A percentile compares a stretch with the other conserved stretches of the same genome.
phyloP scores from a whole-genome alignment of 169 alveolate genomes.

The Hepatocystis sp. region DNA sequence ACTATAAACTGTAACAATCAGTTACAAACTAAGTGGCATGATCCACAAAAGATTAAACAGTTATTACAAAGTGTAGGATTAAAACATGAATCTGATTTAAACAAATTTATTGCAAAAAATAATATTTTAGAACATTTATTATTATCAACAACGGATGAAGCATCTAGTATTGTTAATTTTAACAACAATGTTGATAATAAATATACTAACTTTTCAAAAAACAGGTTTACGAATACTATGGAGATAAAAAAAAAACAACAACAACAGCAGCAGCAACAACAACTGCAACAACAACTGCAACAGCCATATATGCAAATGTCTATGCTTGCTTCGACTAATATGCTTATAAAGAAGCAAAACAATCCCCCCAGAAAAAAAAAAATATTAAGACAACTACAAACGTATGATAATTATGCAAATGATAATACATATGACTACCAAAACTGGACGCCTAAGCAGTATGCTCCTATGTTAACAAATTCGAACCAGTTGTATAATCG shows the following conservation, averaged over 20 bases:
- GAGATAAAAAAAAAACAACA: slow-evolving; percentile 16
- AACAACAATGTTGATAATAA: slow-evolving; percentile 1
- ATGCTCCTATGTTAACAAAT: slow-evolving; percentile 11
- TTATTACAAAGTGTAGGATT: slow-evolving; percentile 23
- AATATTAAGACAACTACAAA: slow-evolving; percentile 18
- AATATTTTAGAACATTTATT: slow-evolving; percentile 22
- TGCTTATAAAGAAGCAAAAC: no score
- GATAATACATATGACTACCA: no score
- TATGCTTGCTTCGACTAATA: no score
- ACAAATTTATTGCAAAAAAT: slow-evolving; percentile 47
- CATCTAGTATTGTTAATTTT: not conserved
- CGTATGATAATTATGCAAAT: slow-evolving; percentile 12
- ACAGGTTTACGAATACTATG: slow-evolving; percentile 6
- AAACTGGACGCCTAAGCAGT: slow-evolving; percentile 17
- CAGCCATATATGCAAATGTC: no score
- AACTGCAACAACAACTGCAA: no score
- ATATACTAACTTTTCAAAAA: slow-evolving; percentile 25
- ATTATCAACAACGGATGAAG: slow-evolving; percentile 6
- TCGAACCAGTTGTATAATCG: slow-evolving; percentile 15
- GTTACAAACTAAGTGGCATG: no score
- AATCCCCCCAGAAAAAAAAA: slow-evolving; percentile 26
- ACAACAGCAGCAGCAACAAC: no score
- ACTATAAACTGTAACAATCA: no score
- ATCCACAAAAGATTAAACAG: slow-evolving; percentile 65
- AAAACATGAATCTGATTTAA: slow-evolving; percentile 23